These are phyloP conservation scores for Phytopythium delawarense DNA, from an alignment of 352 stramenopile genomes.

Conservation along the genomic window DNA sequence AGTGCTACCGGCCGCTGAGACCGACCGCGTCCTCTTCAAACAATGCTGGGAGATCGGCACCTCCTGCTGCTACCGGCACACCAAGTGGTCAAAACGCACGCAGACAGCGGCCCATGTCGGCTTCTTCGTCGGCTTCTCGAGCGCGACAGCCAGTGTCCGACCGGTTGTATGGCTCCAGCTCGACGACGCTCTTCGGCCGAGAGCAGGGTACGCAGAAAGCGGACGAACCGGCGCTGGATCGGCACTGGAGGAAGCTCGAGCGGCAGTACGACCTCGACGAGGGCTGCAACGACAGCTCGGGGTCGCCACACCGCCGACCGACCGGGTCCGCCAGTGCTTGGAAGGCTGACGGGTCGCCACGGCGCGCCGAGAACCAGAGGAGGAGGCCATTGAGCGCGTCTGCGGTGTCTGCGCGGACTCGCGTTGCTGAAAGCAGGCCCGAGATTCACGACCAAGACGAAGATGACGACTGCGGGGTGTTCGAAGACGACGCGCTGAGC, in stretches of 20 bases:
- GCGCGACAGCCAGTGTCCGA: neutral
- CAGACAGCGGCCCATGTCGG: constrained; percentile 24
- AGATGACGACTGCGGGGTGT: constrained; percentile 36
- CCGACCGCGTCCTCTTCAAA: constrained; percentile 24
- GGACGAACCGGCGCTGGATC: constrained; percentile 21
- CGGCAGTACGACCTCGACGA: constrained; percentile 24
- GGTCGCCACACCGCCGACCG: neutral
- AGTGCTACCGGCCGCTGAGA: constrained; percentile 58
- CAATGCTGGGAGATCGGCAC: neutral
- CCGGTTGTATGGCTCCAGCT: neutral
- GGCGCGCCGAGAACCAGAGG: neutral
- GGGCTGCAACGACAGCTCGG: neutral
- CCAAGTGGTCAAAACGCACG: constrained; percentile 10
- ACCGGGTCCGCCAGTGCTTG: neutral
- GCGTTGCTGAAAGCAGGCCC: neutral
- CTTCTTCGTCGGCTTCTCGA: constrained; percentile 13
- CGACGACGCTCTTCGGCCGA: constrained; percentile 5
- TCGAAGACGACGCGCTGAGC: constrained; percentile 34
- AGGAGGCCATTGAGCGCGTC: constrained; percentile 41
- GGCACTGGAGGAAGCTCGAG: constrained; percentile 42
- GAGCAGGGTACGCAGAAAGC: neutral
- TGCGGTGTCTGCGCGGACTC: constrained; percentile 2
- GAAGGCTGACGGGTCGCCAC: neutral
- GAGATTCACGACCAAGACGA: constrained; percentile 15
- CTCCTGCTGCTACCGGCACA: neutral